Conservation (phyloP, 805 yeast genomes). For the Ogataea haglerorum region DNA sequence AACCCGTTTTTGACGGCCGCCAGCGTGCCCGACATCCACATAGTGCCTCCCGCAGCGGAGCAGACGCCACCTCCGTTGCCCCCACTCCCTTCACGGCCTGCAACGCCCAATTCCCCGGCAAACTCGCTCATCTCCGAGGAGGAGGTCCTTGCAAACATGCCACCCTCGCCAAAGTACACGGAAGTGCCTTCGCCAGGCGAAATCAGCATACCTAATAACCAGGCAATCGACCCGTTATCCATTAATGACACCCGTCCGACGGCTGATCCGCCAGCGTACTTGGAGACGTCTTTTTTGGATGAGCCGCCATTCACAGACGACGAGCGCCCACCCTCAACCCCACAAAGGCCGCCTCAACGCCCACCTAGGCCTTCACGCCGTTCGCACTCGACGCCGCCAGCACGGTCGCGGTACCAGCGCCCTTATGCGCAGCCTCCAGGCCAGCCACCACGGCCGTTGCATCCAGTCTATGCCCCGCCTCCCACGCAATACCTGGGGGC, state of each 20-base stretch:
- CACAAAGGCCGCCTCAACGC: constrained; percentile 5
- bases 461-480: constrained; percentile 18
- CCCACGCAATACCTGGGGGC: not conserved
- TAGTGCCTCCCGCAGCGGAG: constrained; percentile 10
- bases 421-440: constrained; percentile 6
- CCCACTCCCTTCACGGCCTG: constrained; percentile 10
- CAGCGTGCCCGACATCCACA: constrained; percentile 7
- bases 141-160: constrained; percentile 21
- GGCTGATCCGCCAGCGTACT: constrained; percentile 38
- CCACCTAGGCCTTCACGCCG: constrained; percentile 16
- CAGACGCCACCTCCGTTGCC: constrained; percentile 21
- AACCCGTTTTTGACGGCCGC: constrained; percentile 2
- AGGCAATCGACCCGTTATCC: constrained; percentile 26
- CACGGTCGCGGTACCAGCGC: constrained; percentile 2
- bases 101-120: not conserved
- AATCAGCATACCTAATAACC: constrained; percentile 24
- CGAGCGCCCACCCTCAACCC: constrained; percentile 11
- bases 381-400: constrained; percentile 1
- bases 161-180: constrained; percentile 33
- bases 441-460: constrained; percentile 6
- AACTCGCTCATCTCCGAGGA: constrained; percentile 17
- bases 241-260: constrained; percentile 24
- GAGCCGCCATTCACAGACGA: constrained; percentile 25
- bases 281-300: constrained; percentile 31
- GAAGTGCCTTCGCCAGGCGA: constrained; percentile 26